Conservation (phyloP, 257 asterid species). For the Fraxinus cuspidata region DNA sequence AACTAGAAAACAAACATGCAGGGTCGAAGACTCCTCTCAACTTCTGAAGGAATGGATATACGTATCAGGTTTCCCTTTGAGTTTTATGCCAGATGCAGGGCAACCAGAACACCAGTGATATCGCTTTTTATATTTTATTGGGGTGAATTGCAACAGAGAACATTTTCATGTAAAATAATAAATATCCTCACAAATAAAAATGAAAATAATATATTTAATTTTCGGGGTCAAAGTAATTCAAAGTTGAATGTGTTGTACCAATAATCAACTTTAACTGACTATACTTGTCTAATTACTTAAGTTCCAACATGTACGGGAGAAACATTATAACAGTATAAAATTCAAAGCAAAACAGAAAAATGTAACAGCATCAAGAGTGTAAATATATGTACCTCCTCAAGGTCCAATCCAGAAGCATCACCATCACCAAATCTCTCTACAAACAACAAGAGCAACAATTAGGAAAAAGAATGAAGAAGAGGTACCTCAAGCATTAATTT, state of each 20-base stretch:
- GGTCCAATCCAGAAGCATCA: conserved; percentile 89
- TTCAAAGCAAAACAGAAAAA: background rate
- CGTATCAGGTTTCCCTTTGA: background rate
- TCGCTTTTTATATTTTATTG: background rate
- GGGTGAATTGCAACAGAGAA: conserved; percentile 4
- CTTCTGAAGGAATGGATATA: background rate
- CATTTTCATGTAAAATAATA: conserved; percentile 3
- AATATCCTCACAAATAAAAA: background rate
- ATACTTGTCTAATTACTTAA: background rate
- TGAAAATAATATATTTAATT: background rate
- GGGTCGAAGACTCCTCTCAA: background rate
- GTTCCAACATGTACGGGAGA: background rate
- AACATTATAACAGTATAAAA: conserved; percentile 8
- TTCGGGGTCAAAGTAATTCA: background rate
- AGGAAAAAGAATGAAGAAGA: conserved; percentile 8
- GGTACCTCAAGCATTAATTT: conserved; percentile 20
- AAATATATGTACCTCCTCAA: conserved; percentile 73
- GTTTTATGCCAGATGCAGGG: conserved; percentile 6
- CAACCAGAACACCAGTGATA: background rate
- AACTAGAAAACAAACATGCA: background rate
- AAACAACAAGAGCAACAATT: conserved; percentile 28
- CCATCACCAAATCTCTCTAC: conserved; percentile 99
- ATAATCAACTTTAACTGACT: background rate
- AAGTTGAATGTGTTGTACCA: background rate
- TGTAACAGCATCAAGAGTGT: conserved; percentile 21